These are phyloP conservation scores for Trichoderma atrobrunneum DNA, from an alignment of 2,329 filamentous ascomycete species.

Conservation along the genomic window DNA sequence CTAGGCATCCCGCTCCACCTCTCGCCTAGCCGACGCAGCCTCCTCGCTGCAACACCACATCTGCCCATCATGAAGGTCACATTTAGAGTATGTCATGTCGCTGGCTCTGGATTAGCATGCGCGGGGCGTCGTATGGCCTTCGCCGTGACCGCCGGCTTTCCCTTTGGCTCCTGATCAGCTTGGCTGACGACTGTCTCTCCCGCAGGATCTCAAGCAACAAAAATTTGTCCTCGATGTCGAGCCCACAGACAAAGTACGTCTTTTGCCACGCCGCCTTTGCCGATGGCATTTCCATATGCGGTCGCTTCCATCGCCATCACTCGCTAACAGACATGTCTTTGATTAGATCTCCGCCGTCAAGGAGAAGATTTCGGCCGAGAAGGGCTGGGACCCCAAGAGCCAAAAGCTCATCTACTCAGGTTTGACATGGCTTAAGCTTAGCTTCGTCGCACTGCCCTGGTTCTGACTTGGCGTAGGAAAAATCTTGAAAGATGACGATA, in stretches of 20 bases:
- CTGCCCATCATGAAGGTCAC: constrained; percentile 65
- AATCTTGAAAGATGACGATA: constrained; percentile 96
- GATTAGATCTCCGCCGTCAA: constrained; percentile 82
- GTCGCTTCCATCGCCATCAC: not conserved
- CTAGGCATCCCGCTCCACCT: constrained; percentile 12
- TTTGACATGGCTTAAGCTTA: constrained; percentile 42
- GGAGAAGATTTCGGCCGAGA: constrained; percentile 85
- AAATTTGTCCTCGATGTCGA: constrained; percentile 97
- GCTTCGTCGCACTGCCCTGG: constrained; percentile 17
- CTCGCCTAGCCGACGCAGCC: constrained; percentile 21
- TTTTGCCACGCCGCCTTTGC: constrained; percentile 26
- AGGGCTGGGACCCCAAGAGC: constrained; percentile 86
- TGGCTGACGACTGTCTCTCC: not conserved
- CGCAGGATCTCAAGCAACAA: constrained; percentile 93
- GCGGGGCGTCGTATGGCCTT: not conserved
- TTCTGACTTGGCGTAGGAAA: constrained; percentile 64
- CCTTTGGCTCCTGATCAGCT: not conserved
- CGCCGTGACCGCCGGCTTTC: not conserved
- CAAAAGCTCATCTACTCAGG: constrained; percentile 99
- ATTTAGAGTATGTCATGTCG: constrained; percentile 55
- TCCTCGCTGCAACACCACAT: constrained; percentile 31
- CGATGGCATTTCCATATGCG: constrained; percentile 4
- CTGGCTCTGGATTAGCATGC: not conserved
- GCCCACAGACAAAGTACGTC: constrained; percentile 81
- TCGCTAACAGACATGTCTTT: constrained; percentile 11